Percentiles rank a stretch among this genome's conserved stretches.
Evolutionary conservation across 2,329 filamentous ascomycete genomes (phyloP).

Genomic region (Beauveria sp.): DNA sequence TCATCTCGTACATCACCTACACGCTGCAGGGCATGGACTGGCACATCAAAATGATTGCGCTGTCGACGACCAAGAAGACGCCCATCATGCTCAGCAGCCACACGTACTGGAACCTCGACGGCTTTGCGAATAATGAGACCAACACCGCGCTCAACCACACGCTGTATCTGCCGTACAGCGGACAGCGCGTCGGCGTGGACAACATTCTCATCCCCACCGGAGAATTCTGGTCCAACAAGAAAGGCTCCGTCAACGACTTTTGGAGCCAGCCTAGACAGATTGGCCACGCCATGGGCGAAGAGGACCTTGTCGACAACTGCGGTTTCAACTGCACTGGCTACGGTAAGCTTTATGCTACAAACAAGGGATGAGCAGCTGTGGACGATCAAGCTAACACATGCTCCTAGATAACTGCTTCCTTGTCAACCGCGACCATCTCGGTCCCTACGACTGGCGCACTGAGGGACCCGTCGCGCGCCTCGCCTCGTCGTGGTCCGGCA

Average conservation of each 20-base stretch:
- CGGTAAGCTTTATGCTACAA: slow-evolving; percentile 41
- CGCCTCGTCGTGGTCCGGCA: slow-evolving; percentile 69
- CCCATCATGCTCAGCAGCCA: slow-evolving; percentile 73
- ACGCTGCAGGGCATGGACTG: slow-evolving; percentile 58
- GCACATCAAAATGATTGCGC: slow-evolving; percentile 65
- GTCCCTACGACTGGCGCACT: slow-evolving; percentile 56
- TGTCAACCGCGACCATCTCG: slow-evolving; percentile 52
- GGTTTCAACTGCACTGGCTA: slow-evolving; percentile 79
- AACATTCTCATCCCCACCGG: slow-evolving; percentile 69
- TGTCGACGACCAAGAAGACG: slow-evolving; percentile 65
- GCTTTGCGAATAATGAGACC: slow-evolving; percentile 66
- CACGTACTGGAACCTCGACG: slow-evolving; percentile 79
- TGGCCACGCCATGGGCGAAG: slow-evolving; percentile 57
- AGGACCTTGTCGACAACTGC: slow-evolving; percentile 64
- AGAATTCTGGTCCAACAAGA: slow-evolving; percentile 61
- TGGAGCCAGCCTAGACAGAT: slow-evolving; percentile 77
- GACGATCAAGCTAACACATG: slow-evolving; percentile 1
- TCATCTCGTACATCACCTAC: slow-evolving; percentile 68
- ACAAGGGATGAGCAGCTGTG: no score
- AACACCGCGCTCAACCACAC: slow-evolving; percentile 61
- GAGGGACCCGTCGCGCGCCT: slow-evolving; percentile 57
- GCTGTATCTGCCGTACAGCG: slow-evolving; percentile 64
- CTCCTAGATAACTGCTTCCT: slow-evolving; percentile 57
- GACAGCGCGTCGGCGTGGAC: slow-evolving; percentile 61
- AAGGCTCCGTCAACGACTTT: slow-evolving; percentile 68